Evolutionary conservation across 768 basidiomycete genomes (phyloP), one percentile per base, ranked within the genome.

Genomic region (Termitomyces sp.): DNA sequence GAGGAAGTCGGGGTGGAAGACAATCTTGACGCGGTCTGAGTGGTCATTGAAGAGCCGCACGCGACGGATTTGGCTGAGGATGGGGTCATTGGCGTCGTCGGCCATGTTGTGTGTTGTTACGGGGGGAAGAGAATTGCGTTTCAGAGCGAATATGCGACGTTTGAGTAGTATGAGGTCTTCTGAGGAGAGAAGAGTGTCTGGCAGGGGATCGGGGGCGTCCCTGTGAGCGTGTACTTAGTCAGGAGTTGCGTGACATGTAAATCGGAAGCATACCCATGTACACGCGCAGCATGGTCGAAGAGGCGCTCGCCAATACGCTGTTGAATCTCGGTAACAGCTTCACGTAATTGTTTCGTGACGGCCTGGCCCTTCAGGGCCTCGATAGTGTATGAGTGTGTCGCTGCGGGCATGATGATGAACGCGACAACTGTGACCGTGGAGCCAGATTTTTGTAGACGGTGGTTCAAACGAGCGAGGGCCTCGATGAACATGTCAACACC

Each of bases 401-500:
- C 74, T 6, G 97, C 97, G 21, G 97, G 97, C 91, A 97, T 96
- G 72, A 99, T 98, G 70, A 99, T 92, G 78, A 99, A 99, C 0
- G 97, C 97, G 45, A 99, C 91, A 54, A 98, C 86, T 7, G 97
- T 98, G 47, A 83, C 81, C 60, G 79, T 83, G 15, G 91, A 88
- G 19, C 82, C 84, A 17, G 74, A 67, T 62, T 79, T 79, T 65
- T 81, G 79, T 6, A 83, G 68, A 3, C 73, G 76, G 58, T 80
- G 78, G 61, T 83, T 83, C 26, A 83, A 68, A 43, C 96, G 91
- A 30, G 96, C 97, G 55, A 99, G 84, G 17, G 89, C 81, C 73
- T 99, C 97, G 63, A 99, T 96, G 70, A 98, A 99, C 96, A 99
- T 97, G 69, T 99, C 97, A 31, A 98, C 94, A 55, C 97, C 97